Percentiles rank a stretch among this genome's conserved stretches.
phyloP scores from a whole-genome alignment of 2,329 filamentous ascomycete genomes.

The Epichloe sibirici region DNA sequence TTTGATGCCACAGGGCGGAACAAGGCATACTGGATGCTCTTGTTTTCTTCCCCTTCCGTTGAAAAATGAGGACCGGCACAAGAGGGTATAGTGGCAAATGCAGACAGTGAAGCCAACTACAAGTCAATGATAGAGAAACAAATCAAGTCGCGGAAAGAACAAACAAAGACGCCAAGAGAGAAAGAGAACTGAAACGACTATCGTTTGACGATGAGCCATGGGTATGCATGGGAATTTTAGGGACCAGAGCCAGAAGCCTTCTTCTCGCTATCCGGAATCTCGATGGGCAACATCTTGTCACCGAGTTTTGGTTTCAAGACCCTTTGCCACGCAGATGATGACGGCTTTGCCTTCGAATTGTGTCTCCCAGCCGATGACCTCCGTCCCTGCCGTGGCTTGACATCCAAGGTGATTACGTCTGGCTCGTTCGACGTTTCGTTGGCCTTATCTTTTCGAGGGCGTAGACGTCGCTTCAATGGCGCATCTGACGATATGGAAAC shows the following conservation, averaged over 20 bases:
- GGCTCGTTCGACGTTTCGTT: not conserved
- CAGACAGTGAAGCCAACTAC: not conserved
- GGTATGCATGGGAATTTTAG: not conserved
- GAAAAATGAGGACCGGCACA: not conserved
- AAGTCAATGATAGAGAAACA: not conserved
- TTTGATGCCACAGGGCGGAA: conserved; percentile 1
- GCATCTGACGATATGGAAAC: conserved; percentile 2
- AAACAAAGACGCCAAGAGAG: not conserved
- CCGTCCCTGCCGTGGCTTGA: not conserved
- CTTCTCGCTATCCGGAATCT: conserved; percentile 3
- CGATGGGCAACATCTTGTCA: not conserved
- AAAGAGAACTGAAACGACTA: not conserved
- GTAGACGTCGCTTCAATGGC: conserved; percentile 6
- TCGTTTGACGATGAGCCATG: no score
- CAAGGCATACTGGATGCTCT: not conserved
- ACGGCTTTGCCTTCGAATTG: not conserved
- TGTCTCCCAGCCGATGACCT: not conserved
- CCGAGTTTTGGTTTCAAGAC: not conserved
- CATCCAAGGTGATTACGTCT: not conserved
- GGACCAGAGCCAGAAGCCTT: not conserved
- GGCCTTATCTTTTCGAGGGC: conserved; percentile 1
- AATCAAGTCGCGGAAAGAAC: not conserved
- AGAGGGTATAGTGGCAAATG: conserved; percentile 1
- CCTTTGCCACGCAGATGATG: not conserved
- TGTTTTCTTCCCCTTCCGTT: not conserved